Conservation (phyloP, 495 filamentous ascomycete species). For the Poronia punctata region DNA sequence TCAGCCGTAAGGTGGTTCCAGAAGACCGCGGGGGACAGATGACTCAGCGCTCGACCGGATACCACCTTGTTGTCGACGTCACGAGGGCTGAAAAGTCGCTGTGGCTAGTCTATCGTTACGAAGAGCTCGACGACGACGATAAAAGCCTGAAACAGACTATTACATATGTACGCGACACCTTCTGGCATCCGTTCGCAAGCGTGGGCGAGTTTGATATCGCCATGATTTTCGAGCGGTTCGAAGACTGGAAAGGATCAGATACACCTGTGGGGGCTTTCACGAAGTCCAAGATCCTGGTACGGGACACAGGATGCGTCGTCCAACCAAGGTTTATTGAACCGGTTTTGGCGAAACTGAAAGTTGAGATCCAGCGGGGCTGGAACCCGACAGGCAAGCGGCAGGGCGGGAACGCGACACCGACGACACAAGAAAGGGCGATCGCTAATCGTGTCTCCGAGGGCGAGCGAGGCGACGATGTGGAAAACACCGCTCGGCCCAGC, state of each 20-base stretch:
- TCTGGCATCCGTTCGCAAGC: slow-evolving; percentile 9
- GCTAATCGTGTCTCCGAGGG: no score
- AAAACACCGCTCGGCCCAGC: no score
- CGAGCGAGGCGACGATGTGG: no score
- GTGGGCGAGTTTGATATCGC: slow-evolving; percentile 11
- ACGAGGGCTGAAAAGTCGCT: slow-evolving; percentile 10
- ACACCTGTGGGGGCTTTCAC: slow-evolving; percentile 2
- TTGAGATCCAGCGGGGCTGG: slow-evolving; percentile 7
- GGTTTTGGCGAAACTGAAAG: slow-evolving; percentile 4
- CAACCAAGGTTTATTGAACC: slow-evolving; percentile 9
- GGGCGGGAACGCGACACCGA: neutral
- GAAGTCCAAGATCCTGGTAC: slow-evolving; percentile 4
- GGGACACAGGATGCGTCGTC: slow-evolving; percentile 4
- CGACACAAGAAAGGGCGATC: no score
- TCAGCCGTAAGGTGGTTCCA: slow-evolving; percentile 7
- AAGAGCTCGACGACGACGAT: slow-evolving; percentile 3
- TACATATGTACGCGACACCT: slow-evolving; percentile 8
- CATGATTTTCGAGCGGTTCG: slow-evolving; percentile 9
- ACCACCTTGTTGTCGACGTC: slow-evolving; percentile 9
- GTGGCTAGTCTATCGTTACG: slow-evolving; percentile 7
- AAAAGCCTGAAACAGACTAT: slow-evolving; percentile 5
- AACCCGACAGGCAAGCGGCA: slow-evolving; percentile 3
- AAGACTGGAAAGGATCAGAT: slow-evolving; percentile 9
- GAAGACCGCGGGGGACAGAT: slow-evolving; percentile 6
- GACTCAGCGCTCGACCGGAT: slow-evolving; percentile 9